These are phyloP conservation scores for Wallacemonas collosoma DNA, from an alignment of 208 protist genomes.

Conservation along the genomic window DNA sequence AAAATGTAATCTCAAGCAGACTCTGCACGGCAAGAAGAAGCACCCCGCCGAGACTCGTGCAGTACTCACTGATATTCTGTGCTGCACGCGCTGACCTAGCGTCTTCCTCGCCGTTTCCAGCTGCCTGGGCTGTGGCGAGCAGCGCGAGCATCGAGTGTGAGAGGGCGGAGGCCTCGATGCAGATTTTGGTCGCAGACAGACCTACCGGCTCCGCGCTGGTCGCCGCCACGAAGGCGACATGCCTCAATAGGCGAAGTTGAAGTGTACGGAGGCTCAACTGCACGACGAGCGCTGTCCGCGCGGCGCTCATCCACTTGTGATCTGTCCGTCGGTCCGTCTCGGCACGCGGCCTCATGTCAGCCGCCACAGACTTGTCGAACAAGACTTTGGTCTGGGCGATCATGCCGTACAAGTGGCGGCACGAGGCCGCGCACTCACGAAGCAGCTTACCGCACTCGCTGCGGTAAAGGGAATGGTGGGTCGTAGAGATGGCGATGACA, in stretches of 20 bases:
- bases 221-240: constrained; percentile 21
- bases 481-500: background rate
- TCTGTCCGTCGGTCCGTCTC: too few relatives aligned
- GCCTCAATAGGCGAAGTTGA: constrained; percentile 31
- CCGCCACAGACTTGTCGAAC: too few relatives aligned
- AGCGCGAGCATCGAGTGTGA: constrained; percentile 17
- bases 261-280: constrained; percentile 13
- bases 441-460: background rate
- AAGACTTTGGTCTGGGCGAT: too few relatives aligned
- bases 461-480: background rate
- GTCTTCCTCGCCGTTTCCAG: background rate
- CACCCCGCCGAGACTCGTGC: too few relatives aligned
- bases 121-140: background rate
- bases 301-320: too few relatives aligned
- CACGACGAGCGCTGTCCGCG: background rate
- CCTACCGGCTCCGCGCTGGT: background rate
- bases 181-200: constrained; percentile 1
- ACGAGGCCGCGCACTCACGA: background rate
- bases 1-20: constrained; percentile 15
- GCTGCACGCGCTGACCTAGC: background rate
- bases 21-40: constrained; percentile 21
- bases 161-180: constrained; percentile 15
- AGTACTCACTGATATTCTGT: too few relatives aligned
- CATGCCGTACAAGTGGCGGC: background rate
- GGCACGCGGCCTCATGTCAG: too few relatives aligned